Evolutionary conservation across 1,284 basidiomycete species (phyloP), one percentile per base, ranked within the genome.

Genomic region (Malassezia brasiliensis): DNA sequence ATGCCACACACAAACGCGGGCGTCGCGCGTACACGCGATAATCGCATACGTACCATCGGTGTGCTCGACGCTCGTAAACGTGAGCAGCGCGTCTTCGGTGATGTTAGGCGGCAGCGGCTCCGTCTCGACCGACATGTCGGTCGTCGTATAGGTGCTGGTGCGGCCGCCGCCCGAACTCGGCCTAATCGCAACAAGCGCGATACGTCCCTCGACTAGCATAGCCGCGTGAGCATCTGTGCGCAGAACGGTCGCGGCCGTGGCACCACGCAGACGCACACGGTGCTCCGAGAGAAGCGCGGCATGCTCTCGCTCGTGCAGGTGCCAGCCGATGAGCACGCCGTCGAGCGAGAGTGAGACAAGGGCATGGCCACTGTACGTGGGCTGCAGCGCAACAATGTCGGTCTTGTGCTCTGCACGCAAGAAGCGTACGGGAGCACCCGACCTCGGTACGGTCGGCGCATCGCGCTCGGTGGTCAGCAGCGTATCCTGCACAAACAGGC

Each of bases 271-370:
- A 1, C 49, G 53, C 32, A 51, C n/a, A 17, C 45, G 40, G 38
- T 50, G 47, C 38, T 46, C 28, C 3, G 53, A 56, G 4, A 38
- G 17, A 5, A 56, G 32, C 2, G 17, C 8, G 7, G 40, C 41
- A 11, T 31, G 20, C 7, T 35, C 49, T 9, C 20, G 19, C 2
- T n/a, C 20, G 19, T 22, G 11, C 12, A 50, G 36, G 7, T 45
- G 31, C 53, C 53, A 56, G 37, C 53, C 50, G 12, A 56, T 50
- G 17, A 51, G 15, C 22, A 56, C 53, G 32, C 53, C 53, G 31
- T 56, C 53, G 22, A 32, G 48, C 20, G 53, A 56, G 14, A 56
- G 40, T 11, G 47, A 50, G 7, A 56, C 17, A 7, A 56, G 35
- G 10, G 28, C 7, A 17, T 35, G 40, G 15, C 30, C 17, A 7